phyloP scores from a whole-genome alignment of 2,329 filamentous ascomycete genomes.

The Sordariomycetes sp. region DNA sequence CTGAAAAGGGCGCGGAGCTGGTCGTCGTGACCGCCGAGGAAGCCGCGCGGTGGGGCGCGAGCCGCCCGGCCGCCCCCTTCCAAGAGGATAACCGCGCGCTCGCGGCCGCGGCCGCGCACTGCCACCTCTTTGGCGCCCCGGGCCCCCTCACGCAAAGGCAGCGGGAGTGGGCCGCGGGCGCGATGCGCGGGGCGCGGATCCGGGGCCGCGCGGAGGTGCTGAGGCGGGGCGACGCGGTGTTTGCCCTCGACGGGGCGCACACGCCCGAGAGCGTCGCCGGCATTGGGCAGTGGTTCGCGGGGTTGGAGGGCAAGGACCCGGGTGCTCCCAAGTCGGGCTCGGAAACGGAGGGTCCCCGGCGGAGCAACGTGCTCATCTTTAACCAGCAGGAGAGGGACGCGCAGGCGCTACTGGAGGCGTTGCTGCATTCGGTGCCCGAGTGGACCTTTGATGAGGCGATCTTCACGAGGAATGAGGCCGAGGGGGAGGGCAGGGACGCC shows the following conservation, averaged over 20 bases:
- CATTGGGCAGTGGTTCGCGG: slow-evolving; percentile 65
- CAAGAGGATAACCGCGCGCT: slow-evolving; percentile 47
- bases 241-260: slow-evolving; percentile 82
- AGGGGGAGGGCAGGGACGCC: slow-evolving; percentile 20
- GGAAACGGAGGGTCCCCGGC: too few species aligned
- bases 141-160: neutral
- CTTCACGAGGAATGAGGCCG: slow-evolving; percentile 62
- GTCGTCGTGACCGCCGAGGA: slow-evolving; percentile 25
- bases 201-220: slow-evolving; percentile 68
- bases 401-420: slow-evolving; percentile 43
- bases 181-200: slow-evolving; percentile 53
- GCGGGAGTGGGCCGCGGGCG: slow-evolving; percentile 37
- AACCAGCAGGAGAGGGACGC: slow-evolving; percentile 86
- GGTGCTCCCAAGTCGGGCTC: too few species aligned
- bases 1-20: slow-evolving; percentile 35
- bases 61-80: slow-evolving; percentile 29
- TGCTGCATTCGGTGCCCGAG: slow-evolving; percentile 42
- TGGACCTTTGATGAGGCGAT: slow-evolving; percentile 56
- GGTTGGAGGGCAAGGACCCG: too few species aligned
- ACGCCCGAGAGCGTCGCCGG: slow-evolving; percentile 72
- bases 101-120: slow-evolving; percentile 38
- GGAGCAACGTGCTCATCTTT: slow-evolving; percentile 80
- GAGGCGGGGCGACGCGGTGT: slow-evolving; percentile 35
- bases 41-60: slow-evolving; percentile 27
- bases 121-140: slow-evolving; percentile 31